Base-by-base conservation (phyloP, 768 basidiomycete genomes). In the Holtermannia corniformis region DNA sequence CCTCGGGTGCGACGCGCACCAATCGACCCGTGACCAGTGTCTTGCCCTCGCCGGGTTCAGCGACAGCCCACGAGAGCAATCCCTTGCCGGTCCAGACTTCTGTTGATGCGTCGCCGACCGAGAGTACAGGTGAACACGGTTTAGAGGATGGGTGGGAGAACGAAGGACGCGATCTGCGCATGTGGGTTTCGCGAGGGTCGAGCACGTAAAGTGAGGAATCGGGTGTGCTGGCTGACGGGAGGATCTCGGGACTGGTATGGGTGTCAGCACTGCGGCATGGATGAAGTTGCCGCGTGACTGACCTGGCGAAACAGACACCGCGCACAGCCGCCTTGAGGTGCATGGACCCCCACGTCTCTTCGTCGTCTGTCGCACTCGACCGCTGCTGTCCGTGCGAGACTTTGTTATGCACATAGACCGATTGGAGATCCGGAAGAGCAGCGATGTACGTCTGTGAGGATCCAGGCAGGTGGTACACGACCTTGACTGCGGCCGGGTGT, bases 31-130 rank as follows among this genome's bases (percentile, higher is more conserved):
- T 68, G 40, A 68, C 63, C 41, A 68, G 54, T 27, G 61, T 63
- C 55, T 68, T 68, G 4, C 66, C 66, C 28, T 56, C 47, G 27
- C 66, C 66, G 4, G 62, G 59, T 49, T 68, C 66, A 14, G 58
- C 52, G 3, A 65, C 37, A 42, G 66, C 66, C 66, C 66, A 68
- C 20, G 52, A 56, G 12, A 68, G 47, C 2, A 65, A 37, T 0
- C 66, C 66, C 40, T 68, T 68, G 2, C 66, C 66, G 37, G 63
- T 61, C 66, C 66, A 68, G 41, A 68, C 64, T 43, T 68, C 63
- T 3, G 44, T 47, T 1, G 46, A 12, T 37, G 47, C 10, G 48
- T 21, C n/a, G 51, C 41, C 47, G 65, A 50, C 21, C 2, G 58
- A 47, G 11, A 51, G 37, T 46, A 49, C 50, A 3, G 27, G 12